Percentiles rank a stretch among this genome's conserved stretches.
These are phyloP conservation scores for Amphirosellinia nigrospora DNA, from an alignment of 495 filamentous ascomycete genomes.

Conservation along the genomic window DNA sequence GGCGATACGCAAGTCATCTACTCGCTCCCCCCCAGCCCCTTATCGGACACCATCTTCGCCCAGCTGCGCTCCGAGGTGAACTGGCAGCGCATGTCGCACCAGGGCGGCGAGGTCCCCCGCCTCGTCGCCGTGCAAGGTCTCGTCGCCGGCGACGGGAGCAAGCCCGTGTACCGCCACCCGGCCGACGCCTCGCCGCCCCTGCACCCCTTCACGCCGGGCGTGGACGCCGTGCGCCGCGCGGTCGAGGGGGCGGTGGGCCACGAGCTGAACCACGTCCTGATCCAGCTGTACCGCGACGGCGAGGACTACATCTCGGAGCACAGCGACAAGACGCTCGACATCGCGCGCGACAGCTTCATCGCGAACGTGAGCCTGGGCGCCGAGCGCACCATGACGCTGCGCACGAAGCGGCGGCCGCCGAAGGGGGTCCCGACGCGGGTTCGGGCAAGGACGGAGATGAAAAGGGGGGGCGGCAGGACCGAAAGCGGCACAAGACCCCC, in stretches of 20 bases:
- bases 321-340: conserved; percentile 95
- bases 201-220: conserved; percentile 72
- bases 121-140: conserved; percentile 91
- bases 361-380: conserved; percentile 94
- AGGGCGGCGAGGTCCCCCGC: conserved; percentile 88
- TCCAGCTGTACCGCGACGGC: conserved; percentile 90
- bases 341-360: conserved; percentile 78
- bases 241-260: conserved; percentile 77
- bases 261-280: conserved; percentile 87
- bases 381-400: conserved; percentile 86
- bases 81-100: conserved; percentile 93
- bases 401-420: conserved; percentile 70
- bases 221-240: conserved; percentile 68
- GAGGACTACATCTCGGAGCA: conserved; percentile 97
- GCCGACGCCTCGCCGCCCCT: conserved; percentile 87
- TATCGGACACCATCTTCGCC: conserved; percentile 69
- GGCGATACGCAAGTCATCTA: conserved; percentile 81
- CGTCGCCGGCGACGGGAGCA: conserved; percentile 71
- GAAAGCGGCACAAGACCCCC: neutral
- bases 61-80: conserved; percentile 73
- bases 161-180: conserved; percentile 93
- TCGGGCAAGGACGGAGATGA: neutral
- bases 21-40: conserved; percentile 62
- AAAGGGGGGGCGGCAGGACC: neutral
- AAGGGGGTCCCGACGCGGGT: conserved; percentile 8